Conservation (phyloP, 441 rosid species). For the Eruca vesicaria region DNA sequence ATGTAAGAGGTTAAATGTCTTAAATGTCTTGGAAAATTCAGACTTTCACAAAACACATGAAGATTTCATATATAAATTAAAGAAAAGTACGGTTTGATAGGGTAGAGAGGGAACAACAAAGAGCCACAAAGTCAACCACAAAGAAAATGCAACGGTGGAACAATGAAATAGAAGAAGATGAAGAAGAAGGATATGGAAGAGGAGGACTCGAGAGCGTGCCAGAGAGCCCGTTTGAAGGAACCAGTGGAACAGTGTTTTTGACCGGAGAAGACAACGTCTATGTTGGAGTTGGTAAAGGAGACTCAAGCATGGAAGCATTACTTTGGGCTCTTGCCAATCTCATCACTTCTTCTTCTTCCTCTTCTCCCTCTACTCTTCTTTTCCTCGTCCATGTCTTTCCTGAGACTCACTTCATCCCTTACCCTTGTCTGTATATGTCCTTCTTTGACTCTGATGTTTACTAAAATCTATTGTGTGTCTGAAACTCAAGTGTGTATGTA, state of each 20-base stretch:
- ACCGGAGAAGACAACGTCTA: slow-evolving; percentile 47
- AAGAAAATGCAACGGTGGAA: slow-evolving; percentile 29
- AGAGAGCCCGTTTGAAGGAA: slow-evolving; percentile 40
- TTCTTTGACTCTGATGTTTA: background rate
- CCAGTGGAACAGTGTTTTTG: slow-evolving; percentile 42
- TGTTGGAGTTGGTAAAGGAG: slow-evolving; percentile 74
- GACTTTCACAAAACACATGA: slow-evolving; percentile 15
- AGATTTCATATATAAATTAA: slow-evolving; percentile 12
- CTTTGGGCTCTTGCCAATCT: slow-evolving; percentile 59
- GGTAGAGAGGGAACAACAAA: slow-evolving; percentile 2
- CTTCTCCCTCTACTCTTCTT: slow-evolving; percentile 44
- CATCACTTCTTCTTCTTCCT: slow-evolving; percentile 5
- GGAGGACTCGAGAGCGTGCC: slow-evolving; percentile 30
- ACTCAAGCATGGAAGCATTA: slow-evolving; percentile 77
- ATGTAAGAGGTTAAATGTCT: slow-evolving; percentile 1
- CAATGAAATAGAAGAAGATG: slow-evolving; percentile 32
- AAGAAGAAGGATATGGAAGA: slow-evolving; percentile 15
- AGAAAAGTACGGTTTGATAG: slow-evolving; percentile 4
- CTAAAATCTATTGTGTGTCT: background rate
- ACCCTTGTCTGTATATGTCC: slow-evolving; percentile 55
- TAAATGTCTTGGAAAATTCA: slow-evolving; percentile 20
- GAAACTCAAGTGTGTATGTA: background rate
- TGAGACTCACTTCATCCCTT: slow-evolving; percentile 62
- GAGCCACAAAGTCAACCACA: slow-evolving; percentile 26
- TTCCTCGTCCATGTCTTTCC: slow-evolving; percentile 77